Evolutionary conservation across 768 basidiomycete species (phyloP).

Genomic region (Pleurotus platypus): DNA sequence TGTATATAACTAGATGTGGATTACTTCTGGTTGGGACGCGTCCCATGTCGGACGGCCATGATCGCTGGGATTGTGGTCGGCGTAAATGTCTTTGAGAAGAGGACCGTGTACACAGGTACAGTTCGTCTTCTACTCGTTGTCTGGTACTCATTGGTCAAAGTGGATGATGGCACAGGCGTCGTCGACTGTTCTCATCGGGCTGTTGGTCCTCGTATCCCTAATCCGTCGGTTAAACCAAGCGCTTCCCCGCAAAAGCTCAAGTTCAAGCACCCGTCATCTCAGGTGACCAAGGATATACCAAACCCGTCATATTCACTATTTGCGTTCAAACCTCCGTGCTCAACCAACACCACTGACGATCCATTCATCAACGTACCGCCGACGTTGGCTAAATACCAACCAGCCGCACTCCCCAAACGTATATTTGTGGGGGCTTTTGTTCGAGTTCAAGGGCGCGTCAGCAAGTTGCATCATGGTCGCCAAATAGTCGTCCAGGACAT

Average conservation of each 20-base stretch:
- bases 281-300: no score
- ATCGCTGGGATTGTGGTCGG: conserved; percentile 67
- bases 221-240: no score
- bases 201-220: conserved; percentile 17
- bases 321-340: neutral
- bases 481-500: conserved; percentile 47
- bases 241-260: no score
- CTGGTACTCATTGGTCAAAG: conserved; percentile 26
- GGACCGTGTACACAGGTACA: conserved; percentile 57
- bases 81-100: conserved; percentile 54
- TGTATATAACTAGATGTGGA: conserved; percentile 37
- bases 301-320: conserved; percentile 1
- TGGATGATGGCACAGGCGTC: conserved; percentile 76
- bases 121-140: neutral
- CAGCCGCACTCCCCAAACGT: conserved; percentile 16
- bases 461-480: conserved; percentile 34
- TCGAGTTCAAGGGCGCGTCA: conserved; percentile 43
- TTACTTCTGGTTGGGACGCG: conserved; percentile 68
- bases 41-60: conserved; percentile 64
- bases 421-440: conserved; percentile 40
- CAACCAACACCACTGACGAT: no score
- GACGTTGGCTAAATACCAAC: no score
- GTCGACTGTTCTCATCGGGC: conserved; percentile 60
- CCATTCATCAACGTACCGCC: no score
- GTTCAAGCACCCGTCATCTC: neutral